Base-by-base conservation (phyloP, 2,329 filamentous ascomycete genomes). In the Alternaria dauci region DNA sequence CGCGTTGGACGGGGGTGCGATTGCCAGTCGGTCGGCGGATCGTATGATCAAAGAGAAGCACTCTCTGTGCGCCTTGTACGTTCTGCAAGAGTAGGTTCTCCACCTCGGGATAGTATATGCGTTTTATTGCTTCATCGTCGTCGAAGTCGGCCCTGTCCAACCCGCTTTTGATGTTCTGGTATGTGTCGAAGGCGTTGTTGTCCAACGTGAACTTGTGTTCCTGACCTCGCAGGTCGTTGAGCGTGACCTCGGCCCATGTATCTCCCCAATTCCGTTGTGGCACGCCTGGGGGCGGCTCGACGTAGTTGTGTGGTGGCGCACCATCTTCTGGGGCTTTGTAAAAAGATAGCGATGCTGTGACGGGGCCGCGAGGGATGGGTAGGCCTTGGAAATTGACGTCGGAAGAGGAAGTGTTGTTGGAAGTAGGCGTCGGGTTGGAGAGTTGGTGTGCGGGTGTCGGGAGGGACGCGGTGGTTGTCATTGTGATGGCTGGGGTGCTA, bases 21-120 rank as follows among this genome's bases (percentile, higher is more conserved):
- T 78, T 77, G 0, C 90, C 86, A 54, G 81, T 78, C 0, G 88
- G 85, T 42, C 91, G 87, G n/a, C 93, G 90, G 76, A 96, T 87
- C 8, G 93, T 96, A 81, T 97, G 91, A 82, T 96, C 93, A 80
- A 96, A 97, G 74, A 96, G 81, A 68, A 92, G 82, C 30, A 96
- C 82, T 5, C 85, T 84, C 58, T 86, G 84, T 26, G 87, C 85
- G 54, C 90, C 91, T 0, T 89, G 88, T 16, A 96, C 83, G 58
- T 87, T 78, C 14, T 87, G 80, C 2, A 93, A 81, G 0, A 97
- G 81, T 26, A 96, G 81, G 50, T 84, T 77, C 79, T 94, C 90
- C 8, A 96, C 87, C 75, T 97, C 93, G 0, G 92, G 90, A 81
- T 97, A 97, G 83, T 96, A 97, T 55, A 88, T 84, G 1, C 80